These are phyloP conservation scores for Exophiala sp. DNA, from an alignment of 2,329 filamentous ascomycete genomes.

Conservation along the genomic window DNA sequence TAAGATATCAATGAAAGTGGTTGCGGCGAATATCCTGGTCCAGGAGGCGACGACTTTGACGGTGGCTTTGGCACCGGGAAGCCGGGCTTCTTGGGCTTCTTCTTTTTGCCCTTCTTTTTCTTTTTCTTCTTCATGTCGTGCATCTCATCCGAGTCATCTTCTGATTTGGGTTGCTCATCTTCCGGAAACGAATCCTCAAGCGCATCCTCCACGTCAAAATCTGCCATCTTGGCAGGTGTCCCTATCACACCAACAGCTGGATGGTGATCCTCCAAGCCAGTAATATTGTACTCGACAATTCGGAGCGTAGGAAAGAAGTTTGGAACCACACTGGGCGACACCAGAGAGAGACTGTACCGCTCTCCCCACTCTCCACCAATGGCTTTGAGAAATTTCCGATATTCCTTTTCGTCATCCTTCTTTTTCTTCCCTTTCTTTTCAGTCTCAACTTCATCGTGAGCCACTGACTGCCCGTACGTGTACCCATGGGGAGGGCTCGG, in stretches of 20 bases:
- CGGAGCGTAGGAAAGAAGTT: conserved; percentile 87
- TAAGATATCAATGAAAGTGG: conserved; percentile 74
- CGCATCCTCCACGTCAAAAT: neutral
- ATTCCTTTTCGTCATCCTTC: conserved; percentile 51
- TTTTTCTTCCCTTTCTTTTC: conserved; percentile 38
- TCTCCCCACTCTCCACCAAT: conserved; percentile 81
- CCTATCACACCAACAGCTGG: conserved; percentile 20
- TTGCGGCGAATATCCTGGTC: conserved; percentile 87
- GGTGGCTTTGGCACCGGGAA: conserved; percentile 69
- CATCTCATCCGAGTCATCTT: conserved; percentile 38
- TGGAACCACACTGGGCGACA: conserved; percentile 84
- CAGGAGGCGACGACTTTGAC: conserved; percentile 67
- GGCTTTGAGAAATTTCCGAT: conserved; percentile 55
- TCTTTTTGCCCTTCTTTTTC: conserved; percentile 44
- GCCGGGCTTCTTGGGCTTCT: conserved; percentile 57
- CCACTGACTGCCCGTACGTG: conserved; percentile 13
- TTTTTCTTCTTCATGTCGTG: conserved; percentile 47
- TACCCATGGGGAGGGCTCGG: conserved; percentile 51
- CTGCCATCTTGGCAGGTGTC: conserved; percentile 6
- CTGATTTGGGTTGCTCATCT: conserved; percentile 9
- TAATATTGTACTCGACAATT: conserved; percentile 93
- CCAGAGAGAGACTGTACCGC: conserved; percentile 74
- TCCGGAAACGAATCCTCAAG: conserved; percentile 3
- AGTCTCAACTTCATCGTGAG: neutral
- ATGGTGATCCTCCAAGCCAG: conserved; percentile 59